Evolutionary conservation across 2,329 filamentous ascomycete genomes (phyloP), one percentile per base, ranked within the genome.

Genomic region (Colletotrichum incanum): DNA sequence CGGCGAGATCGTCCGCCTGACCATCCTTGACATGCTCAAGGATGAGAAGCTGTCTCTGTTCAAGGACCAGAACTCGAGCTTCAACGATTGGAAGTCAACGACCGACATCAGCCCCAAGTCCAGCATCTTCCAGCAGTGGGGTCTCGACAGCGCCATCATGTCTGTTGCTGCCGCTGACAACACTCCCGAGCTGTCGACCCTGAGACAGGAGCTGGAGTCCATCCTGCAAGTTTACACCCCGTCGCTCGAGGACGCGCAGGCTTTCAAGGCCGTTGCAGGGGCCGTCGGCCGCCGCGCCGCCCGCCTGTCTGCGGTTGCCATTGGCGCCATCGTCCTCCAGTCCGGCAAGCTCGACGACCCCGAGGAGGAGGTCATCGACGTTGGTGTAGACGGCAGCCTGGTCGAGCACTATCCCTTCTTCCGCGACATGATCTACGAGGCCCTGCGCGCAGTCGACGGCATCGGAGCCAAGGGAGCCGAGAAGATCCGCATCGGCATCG

Each of bases 341-440:
- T 95, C 94, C 5, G 93, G 92, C 73, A 92, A 92, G 79, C 87
- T 98, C 52, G 79, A 84, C 28, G 82, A 90, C 62, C 81, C 86
- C 23, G 87, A 90, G 16, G 92, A 94, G 56, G 89, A 95, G 64
- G 89, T 96, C 34, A 86, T 93, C 67, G 96, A 99, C 79, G 91
- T 99, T 77, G 96, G 96, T 77, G 96, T 98, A 2, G 96, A 99
- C 80, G 96, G 96, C 75, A 95, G 93, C 79, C 86, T 99, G 65
- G 95, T 98, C 2, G 96, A 98, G 83, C 96, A 97, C 84, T 98
- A 98, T 82, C 96, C 96, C 11, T 92, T 92, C 79, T 99, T 98
- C 84, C 92, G 96, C 75, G 92, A 93, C 68, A 93, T 96, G 86
- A 93, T 98, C 74, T 90, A 95, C 74, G 93, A 97, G 79, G 94